Evolutionary conservation across 2,329 filamentous ascomycete species (phyloP), one percentile per base, ranked within the genome.

Genomic region (Fusarium kyushuense): DNA sequence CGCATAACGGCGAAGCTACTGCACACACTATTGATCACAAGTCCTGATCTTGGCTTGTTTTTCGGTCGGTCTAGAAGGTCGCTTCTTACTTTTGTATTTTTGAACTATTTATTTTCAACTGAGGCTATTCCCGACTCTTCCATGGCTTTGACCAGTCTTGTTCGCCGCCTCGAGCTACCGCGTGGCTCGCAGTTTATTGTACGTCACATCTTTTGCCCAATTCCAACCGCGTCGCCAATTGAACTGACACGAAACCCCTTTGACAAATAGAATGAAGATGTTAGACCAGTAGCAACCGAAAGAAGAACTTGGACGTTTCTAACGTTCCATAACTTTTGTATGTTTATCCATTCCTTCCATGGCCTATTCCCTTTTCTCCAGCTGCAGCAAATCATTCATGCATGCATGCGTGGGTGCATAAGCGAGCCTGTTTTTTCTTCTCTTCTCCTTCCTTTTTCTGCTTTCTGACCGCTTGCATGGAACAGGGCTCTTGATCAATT

Each of bases 401-500:
- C 47, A 38, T 49, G 13, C 33, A 49, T 49, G 46, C 32, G n/a
- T 49, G 8, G 23, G n/a, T 41, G 51, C 46, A 35, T 35, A 49
- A 38, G 56, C 47, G 36, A 42, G 51, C 55, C 61, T 47, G 53
- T 38, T 19, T 40, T 49, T 25, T 11, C 17, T 38, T 11, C 19
- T 38, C 4, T 12, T 19, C n/a, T 38, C 45, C 45, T 48, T 48
- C 45, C 45, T 33, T 16, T 36, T 35, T 27, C 46, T 25, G 52
- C 38, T 35, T 27, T 23, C 47, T 49, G 33, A 46, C 21, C 29
- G 35, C 3, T 29, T 27, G 17, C 47, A 29, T 4, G 30, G 27
- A 33, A 61, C 29, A 82, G 81, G 81, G 82, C 74, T 84, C n/a
- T 67, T 84, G 45, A 79, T 83, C 66, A 84, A 84, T 61, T 82